Evolutionary conservation across 148 eudicot species (phyloP).

Genomic region (Diospyros lotus): DNA sequence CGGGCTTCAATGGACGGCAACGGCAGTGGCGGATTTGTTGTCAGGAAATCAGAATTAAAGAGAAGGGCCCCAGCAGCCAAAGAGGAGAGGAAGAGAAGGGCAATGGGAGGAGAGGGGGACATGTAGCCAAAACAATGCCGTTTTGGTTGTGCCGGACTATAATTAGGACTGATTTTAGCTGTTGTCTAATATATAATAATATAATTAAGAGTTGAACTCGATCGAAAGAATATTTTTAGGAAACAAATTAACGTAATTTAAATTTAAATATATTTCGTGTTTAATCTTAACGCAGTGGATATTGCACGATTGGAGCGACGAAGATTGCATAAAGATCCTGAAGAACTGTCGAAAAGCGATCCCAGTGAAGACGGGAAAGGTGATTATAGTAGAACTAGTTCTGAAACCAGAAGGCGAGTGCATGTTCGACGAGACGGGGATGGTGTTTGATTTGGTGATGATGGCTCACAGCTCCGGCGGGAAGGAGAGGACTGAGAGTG

Average conservation of each 20-base stretch:
- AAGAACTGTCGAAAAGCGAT: slow-evolving; percentile 31
- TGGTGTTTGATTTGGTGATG: slow-evolving; percentile 22
- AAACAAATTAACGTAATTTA: neutral
- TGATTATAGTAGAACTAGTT: slow-evolving; percentile 28
- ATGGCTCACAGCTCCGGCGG: neutral
- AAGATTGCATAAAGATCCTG: slow-evolving; percentile 29
- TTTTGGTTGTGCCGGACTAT: too few relatives aligned
- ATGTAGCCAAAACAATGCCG: too few relatives aligned
- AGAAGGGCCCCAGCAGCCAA: too few relatives aligned
- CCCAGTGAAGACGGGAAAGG: slow-evolving; percentile 24
- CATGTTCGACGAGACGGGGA: slow-evolving; percentile 3
- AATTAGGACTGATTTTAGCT: too few relatives aligned
- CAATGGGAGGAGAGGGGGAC: too few relatives aligned
- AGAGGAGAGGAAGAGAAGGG: too few relatives aligned
- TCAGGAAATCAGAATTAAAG: too few relatives aligned
- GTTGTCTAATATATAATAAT: too few relatives aligned
- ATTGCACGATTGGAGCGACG: slow-evolving; percentile 26
- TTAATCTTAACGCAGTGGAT: neutral
- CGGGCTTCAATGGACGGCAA: too few relatives aligned
- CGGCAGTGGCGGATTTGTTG: too few relatives aligned
- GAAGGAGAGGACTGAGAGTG: slow-evolving; percentile 26
- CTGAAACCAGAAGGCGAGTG: slow-evolving; percentile 13
- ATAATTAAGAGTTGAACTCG: too few relatives aligned
- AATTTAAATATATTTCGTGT: neutral
- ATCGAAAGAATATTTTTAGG: neutral